phyloP scores from a whole-genome alignment of 2,329 filamentous ascomycete species.

The Biscogniauxia marginata region DNA sequence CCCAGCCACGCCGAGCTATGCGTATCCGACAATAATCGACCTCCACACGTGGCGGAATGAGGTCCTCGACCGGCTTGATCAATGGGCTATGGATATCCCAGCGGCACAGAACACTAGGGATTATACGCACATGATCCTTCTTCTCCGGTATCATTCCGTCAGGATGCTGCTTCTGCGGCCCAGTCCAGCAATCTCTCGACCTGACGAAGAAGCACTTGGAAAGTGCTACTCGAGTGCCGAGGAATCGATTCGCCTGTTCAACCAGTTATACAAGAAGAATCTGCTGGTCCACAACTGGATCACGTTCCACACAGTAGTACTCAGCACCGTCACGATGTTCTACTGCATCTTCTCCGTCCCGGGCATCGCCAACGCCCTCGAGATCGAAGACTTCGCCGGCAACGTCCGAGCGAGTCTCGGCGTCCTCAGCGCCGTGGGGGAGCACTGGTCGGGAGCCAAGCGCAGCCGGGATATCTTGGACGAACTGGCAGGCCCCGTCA shows the following conservation, averaged over 20 bases:
- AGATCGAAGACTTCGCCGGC: slow-evolving; percentile 39
- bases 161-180: slow-evolving; percentile 50
- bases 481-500: slow-evolving; percentile 28
- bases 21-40: slow-evolving; percentile 38
- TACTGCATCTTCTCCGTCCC: slow-evolving; percentile 50
- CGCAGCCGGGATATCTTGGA: slow-evolving; percentile 45
- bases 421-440: slow-evolving; percentile 50
- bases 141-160: slow-evolving; percentile 47
- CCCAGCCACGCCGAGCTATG: slow-evolving; percentile 45
- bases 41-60: slow-evolving; percentile 46
- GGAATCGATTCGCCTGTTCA: slow-evolving; percentile 40
- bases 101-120: slow-evolving; percentile 21
- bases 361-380: slow-evolving; percentile 36
- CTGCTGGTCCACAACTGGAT: slow-evolving; percentile 47
- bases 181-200: slow-evolving; percentile 50
- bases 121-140: slow-evolving; percentile 36
- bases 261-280: slow-evolving; percentile 43
- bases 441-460: slow-evolving; percentile 50
- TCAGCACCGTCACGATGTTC: slow-evolving; percentile 49
- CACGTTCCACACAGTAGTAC: slow-evolving; percentile 46
- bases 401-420: slow-evolving; percentile 43
- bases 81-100: slow-evolving; percentile 10
- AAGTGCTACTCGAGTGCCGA: slow-evolving; percentile 44
- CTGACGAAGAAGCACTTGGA: slow-evolving; percentile 38
- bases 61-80: slow-evolving; percentile 37